Evolutionary conservation across 768 basidiomycete genomes (phyloP).

Genomic region (Mycena epipterygia): DNA sequence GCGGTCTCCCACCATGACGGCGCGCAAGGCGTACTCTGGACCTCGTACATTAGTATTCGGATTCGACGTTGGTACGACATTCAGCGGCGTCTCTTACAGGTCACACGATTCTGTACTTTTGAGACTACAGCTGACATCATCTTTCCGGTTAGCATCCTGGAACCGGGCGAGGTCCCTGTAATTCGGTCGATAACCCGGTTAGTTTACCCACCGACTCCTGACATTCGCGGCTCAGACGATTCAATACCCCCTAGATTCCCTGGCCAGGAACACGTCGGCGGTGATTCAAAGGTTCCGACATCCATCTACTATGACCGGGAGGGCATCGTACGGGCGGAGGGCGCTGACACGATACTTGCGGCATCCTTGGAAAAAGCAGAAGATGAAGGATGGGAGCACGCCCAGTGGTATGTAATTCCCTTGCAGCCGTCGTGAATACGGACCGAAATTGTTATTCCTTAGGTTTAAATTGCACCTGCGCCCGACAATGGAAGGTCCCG

Average conservation of each 20-base stretch:
- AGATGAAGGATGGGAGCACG: constrained; percentile 20
- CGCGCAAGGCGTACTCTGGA: constrained; percentile 56
- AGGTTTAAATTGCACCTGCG: constrained; percentile 62
- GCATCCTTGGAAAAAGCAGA: constrained; percentile 7
- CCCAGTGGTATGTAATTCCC: constrained; percentile 12
- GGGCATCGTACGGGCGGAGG: constrained; percentile 27
- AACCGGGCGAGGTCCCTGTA: constrained; percentile 46
- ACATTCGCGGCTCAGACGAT: not conserved
- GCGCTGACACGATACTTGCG: constrained; percentile 28
- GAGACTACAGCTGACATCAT: not conserved
- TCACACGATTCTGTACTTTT: not conserved
- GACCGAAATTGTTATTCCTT: not conserved
- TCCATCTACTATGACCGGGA: constrained; percentile 31
- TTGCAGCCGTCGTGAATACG: not conserved
- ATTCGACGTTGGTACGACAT: constrained; percentile 68
- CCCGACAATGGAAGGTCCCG: constrained; percentile 42
- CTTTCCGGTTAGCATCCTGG: constrained; percentile 47
- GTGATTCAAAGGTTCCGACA: constrained; percentile 37
- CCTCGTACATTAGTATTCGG: constrained; percentile 61
- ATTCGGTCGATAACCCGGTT: constrained; percentile 56
- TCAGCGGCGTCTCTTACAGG: constrained; percentile 49
- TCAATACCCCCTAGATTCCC: constrained; percentile 18
- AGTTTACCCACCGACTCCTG: not conserved
- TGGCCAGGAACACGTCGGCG: constrained; percentile 19
- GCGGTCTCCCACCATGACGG: constrained; percentile 6